Evolutionary conservation across 345 rosid species (phyloP), one percentile per base, ranked within the genome.

Genomic region (Tarenaya hassleriana): DNA sequence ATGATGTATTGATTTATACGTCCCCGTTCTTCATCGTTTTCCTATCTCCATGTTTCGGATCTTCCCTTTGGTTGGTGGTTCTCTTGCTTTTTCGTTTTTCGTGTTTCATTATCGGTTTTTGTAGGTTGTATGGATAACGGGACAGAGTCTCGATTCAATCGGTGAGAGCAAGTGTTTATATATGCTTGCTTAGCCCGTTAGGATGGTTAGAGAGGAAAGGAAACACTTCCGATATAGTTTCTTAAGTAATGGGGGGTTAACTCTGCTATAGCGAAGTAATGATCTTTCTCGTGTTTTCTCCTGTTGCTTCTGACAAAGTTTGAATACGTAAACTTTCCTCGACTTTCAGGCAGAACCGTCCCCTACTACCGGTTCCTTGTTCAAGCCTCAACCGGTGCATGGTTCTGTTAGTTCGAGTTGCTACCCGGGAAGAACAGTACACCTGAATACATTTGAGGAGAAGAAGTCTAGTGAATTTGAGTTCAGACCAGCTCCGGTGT

Each of bases 291-390:
- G 3, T 5, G 29, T 60, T 38, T 17, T 27, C 34, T 24, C 31
- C 41, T 13, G 34, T 48, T 52, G 41, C 31, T 64, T 64, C 50
- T 62, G 41, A 57, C 32, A 2, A 12, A 14, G 8, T 47, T 39
- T 40, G 40, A 34, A 17, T 51, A 6, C n/a, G 20, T 35, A 4
- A 44, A 37, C 47, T 56, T 37, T 72, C 44, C 41, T 62, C 41
- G 35, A 64, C 63, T 72, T 69, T 66, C 80, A 88, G 99, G 78
- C 79, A 18, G 99, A 88, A 69, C 90, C 95, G 41, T 85, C 90
- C 34, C 95, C 90, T 46, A 80, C 95, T 33, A 77, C 87, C 1
- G 95, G 95, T 38, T 77, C 95, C 44, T 73, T 85, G 52, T 27
- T 56, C 12, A 80, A 82, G 62, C 74, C 76, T 63, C 85, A 65